A percentile compares a stretch with the other conserved stretches of the same genome.
Conservation (phyloP, 2,329 filamentous ascomycete species). For the Myriosclerotinia curreyana region DNA sequence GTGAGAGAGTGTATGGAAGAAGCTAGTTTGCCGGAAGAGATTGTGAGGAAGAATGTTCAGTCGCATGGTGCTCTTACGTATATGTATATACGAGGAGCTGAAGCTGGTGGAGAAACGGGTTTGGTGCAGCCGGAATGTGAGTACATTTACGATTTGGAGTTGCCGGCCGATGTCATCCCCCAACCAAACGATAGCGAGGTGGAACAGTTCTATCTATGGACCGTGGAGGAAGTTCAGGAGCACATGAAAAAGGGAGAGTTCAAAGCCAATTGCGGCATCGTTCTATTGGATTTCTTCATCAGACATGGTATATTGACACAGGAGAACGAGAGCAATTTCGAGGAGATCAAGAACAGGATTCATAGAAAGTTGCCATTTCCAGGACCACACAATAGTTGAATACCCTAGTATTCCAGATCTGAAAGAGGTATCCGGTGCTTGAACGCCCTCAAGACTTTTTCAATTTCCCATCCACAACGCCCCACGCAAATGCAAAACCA, state of each 20-base stretch:
- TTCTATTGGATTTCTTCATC: slow-evolving; percentile 86
- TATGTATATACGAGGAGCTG: slow-evolving; percentile 72
- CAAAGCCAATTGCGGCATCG: slow-evolving; percentile 87
- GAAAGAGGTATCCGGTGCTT: slow-evolving; percentile 18
- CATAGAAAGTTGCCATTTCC: slow-evolving; percentile 82
- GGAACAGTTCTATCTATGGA: slow-evolving; percentile 75
- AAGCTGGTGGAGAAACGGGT: slow-evolving; percentile 75
- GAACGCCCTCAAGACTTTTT: slow-evolving; percentile 25
- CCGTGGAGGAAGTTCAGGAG: slow-evolving; percentile 69
- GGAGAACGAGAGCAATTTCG: slow-evolving; percentile 75
- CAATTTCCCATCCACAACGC: slow-evolving; percentile 34
- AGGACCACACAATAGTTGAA: slow-evolving; percentile 50
- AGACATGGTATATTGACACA: slow-evolving; percentile 75
- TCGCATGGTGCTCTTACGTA: slow-evolving; percentile 75
- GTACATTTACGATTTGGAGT: slow-evolving; percentile 85
- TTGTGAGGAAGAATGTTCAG: slow-evolving; percentile 61
- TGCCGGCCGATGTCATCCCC: slow-evolving; percentile 65
- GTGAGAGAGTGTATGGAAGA: slow-evolving; percentile 88
- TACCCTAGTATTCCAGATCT: slow-evolving; percentile 9
- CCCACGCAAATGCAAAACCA: slow-evolving; percentile 28
- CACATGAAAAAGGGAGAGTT: slow-evolving; percentile 71
- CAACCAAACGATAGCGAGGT: slow-evolving; percentile 86
- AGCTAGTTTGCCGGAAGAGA: slow-evolving; percentile 68
- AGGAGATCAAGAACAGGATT: slow-evolving; percentile 71
- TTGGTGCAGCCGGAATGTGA: slow-evolving; percentile 88